Evolutionary conservation across 352 stramenopile species (phyloP), one percentile per base, ranked within the genome.

Genomic region (Pythium aquatile): DNA sequence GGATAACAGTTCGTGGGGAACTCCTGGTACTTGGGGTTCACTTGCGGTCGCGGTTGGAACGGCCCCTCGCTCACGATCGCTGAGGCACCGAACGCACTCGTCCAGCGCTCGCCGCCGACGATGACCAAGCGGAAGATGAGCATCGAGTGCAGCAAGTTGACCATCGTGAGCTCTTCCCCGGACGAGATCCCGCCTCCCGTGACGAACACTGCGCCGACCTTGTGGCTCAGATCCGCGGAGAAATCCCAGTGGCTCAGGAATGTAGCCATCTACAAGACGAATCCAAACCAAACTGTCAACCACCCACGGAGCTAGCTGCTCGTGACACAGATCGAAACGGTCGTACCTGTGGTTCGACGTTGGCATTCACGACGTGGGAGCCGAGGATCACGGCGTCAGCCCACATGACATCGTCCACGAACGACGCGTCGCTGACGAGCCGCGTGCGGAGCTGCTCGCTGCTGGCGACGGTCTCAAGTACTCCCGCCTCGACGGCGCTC

Each of bases 51-150:
- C 39, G 74, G 69, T 60, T 84, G 54, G 65, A 89, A 91, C 39
- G 85, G 75, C 6, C 87, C 83, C 69, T 97, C 87, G 4, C 77
- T 79, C 28, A 96, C 84, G 24, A 94, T 83, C 5, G 84, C 88
- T 28, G 82, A 91, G 1, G 83, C 88, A 16, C 88, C 88, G 68
- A 96, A 97, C 14, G 87, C 81, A 58, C 82, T 93, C 44, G 84
- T 93, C 88, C 88, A 97, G 53, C 71, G 77, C 66, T 93, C 87
- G 24, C 88, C 88, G 28, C 87, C 88, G 11, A 95, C 88, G 35
- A 91, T 75, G 47, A 94, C 79, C 75, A 96, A 85, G 63, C 87
- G 84, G 60, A 94, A 94, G 57, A 97, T 86, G 68, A 97, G 81
- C 76, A 97, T 87, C 35, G 81, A 91, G 55, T 93, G 79, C 28